These are phyloP conservation scores for Ogataea paraovalis DNA, from an alignment of 805 yeast genomes.

Conservation along the genomic window DNA sequence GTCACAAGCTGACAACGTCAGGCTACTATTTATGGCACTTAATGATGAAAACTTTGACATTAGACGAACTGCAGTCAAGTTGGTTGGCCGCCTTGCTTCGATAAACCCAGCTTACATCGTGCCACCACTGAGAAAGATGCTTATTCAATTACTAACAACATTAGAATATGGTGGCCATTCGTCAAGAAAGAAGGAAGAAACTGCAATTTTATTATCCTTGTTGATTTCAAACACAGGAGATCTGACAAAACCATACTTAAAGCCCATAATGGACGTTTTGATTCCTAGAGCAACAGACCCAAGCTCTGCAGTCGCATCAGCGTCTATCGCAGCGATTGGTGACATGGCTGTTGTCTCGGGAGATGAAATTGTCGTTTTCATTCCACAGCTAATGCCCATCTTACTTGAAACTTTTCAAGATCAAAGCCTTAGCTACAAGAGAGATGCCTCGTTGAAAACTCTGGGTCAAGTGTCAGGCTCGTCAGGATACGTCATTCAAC, in stretches of 20 bases:
- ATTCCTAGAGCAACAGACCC: slow-evolving; percentile 70
- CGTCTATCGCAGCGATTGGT: slow-evolving; percentile 83
- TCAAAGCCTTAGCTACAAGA: slow-evolving; percentile 79
- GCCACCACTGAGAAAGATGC: slow-evolving; percentile 82
- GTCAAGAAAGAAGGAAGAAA: slow-evolving; percentile 74
- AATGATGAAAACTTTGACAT: slow-evolving; percentile 88
- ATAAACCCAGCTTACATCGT: slow-evolving; percentile 95
- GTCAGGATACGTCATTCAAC: slow-evolving; percentile 93
- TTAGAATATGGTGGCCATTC: slow-evolving; percentile 77
- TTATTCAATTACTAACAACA: slow-evolving; percentile 81
- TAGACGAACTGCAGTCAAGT: slow-evolving; percentile 68
- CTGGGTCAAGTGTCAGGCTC: slow-evolving; percentile 86
- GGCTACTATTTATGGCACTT: slow-evolving; percentile 78
- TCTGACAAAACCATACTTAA: slow-evolving; percentile 85
- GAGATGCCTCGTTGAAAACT: slow-evolving; percentile 86
- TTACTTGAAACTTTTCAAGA: slow-evolving; percentile 86
- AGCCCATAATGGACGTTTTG: slow-evolving; percentile 83
- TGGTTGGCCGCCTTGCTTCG: slow-evolving; percentile 78
- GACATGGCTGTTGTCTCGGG: slow-evolving; percentile 88
- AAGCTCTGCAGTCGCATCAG: slow-evolving; percentile 79
- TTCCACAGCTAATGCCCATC: slow-evolving; percentile 79
- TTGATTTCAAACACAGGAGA: slow-evolving; percentile 75
- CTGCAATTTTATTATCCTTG: slow-evolving; percentile 69
- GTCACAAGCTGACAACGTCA: slow-evolving; percentile 89
- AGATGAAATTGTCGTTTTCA: slow-evolving; percentile 69